These are phyloP conservation scores for Coemansia sp. DNA, from an alignment of 192 early-diverging fungal genomes.

Conservation along the genomic window DNA sequence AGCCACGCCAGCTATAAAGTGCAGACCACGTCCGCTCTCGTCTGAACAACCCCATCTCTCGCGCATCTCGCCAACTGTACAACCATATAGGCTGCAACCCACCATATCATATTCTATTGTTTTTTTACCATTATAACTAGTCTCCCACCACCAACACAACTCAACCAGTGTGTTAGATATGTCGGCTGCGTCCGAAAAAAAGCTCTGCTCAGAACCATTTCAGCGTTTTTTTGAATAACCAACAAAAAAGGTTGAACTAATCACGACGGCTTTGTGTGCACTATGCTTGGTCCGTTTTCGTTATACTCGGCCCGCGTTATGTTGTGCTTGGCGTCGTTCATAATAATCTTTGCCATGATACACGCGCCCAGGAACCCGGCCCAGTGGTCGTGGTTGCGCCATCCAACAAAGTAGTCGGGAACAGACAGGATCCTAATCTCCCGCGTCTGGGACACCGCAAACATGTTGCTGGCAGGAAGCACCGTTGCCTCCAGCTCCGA, in stretches of 20 bases:
- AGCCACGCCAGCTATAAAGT: background rate
- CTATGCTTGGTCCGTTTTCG: slow-evolving; percentile 78
- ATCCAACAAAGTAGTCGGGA: slow-evolving; percentile 85
- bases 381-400: slow-evolving; percentile 69
- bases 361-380: slow-evolving; percentile 79
- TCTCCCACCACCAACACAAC: no score
- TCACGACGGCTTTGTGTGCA: slow-evolving; percentile 64
- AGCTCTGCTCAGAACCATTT: background rate
- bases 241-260: slow-evolving; percentile 1
- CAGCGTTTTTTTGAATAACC: background rate
- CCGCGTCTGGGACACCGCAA: slow-evolving; percentile 81
- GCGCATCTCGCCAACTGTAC: background rate
- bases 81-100: background rate
- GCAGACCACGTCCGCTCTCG: background rate
- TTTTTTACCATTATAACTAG: background rate
- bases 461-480: slow-evolving; percentile 78
- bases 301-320: slow-evolving; percentile 88
- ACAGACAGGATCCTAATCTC: slow-evolving; percentile 77
- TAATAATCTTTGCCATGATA: slow-evolving; percentile 84
- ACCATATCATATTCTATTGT: background rate
- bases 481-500: slow-evolving; percentile 66
- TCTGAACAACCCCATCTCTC: background rate
- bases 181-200: background rate
- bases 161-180: no score
- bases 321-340: slow-evolving; percentile 68